Conservation (phyloP, 2,329 filamentous ascomycete genomes). For the Cytospora schulzeri region DNA sequence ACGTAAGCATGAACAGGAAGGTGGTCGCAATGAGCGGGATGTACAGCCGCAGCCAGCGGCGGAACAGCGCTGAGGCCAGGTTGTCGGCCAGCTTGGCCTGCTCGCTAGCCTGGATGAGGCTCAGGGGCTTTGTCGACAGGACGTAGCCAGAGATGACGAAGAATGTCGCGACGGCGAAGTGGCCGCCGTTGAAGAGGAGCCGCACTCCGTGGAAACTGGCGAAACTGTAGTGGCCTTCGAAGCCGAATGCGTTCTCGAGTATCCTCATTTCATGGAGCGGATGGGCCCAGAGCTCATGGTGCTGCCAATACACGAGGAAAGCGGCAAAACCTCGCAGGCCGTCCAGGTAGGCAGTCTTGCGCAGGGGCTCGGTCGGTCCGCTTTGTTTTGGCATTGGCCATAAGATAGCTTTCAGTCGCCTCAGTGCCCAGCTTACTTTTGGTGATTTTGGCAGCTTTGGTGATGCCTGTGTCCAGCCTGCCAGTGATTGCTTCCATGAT, state of each 20-base stretch:
- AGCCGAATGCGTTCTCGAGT: conserved; percentile 58
- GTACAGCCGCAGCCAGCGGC: conserved; percentile 53
- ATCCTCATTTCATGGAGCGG: conserved; percentile 38
- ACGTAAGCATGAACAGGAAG: conserved; percentile 53
- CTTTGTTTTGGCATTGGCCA: conserved; percentile 24
- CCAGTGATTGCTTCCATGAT: conserved; percentile 28
- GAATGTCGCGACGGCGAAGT: conserved; percentile 60
- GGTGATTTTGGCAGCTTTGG: conserved; percentile 21
- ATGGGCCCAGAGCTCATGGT: conserved; percentile 62
- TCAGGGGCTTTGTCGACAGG: conserved; percentile 52
- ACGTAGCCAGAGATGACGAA: conserved; percentile 63
- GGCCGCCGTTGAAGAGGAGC: conserved; percentile 62
- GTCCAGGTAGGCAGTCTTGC: conserved; percentile 63
- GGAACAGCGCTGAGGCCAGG: conserved; percentile 50
- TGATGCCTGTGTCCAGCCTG: conserved; percentile 34
- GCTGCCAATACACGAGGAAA: conserved; percentile 65
- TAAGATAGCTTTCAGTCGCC: conserved; percentile 22
- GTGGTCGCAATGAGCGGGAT: conserved; percentile 57
- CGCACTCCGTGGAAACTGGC: conserved; percentile 59
- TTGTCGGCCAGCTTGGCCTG: conserved; percentile 45
- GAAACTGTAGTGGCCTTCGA: conserved; percentile 51
- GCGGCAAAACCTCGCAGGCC: conserved; percentile 69
- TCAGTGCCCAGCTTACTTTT: conserved; percentile 20
- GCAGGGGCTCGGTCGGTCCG: conserved; percentile 34
- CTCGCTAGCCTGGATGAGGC: conserved; percentile 48